Conservation (phyloP, 345 rosid genomes). For the Tarenaya hassleriana region DNA sequence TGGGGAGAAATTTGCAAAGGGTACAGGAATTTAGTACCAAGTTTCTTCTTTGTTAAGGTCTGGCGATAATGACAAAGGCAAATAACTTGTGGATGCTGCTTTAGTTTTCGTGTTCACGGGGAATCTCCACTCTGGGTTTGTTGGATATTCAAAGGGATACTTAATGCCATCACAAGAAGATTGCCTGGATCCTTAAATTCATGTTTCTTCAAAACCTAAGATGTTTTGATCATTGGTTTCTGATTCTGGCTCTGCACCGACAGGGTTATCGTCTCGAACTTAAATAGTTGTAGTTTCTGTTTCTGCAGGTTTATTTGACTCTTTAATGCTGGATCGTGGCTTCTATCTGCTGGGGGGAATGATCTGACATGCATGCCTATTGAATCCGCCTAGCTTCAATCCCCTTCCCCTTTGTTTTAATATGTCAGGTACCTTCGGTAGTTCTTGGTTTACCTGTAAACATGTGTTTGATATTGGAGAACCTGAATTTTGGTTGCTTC, state of each 20-base stretch:
- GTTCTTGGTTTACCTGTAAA: background rate
- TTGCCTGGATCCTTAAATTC: background rate
- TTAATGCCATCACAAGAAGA: conserved; percentile 18
- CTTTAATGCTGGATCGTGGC: conserved; percentile 4
- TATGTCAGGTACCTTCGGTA: conserved; percentile 56
- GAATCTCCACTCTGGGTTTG: conserved; percentile 4
- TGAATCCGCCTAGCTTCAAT: conserved; percentile 22
- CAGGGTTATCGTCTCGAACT: too few species aligned
- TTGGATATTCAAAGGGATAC: background rate
- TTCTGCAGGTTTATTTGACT: conserved; percentile 19
- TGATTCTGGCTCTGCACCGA: background rate
- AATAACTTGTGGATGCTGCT: conserved; percentile 19
- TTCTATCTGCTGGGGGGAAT: conserved; percentile 21
- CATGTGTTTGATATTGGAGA: background rate
- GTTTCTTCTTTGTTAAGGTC: conserved; percentile 3
- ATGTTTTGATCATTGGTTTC: too few species aligned
- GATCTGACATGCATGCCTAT: conserved; percentile 28
- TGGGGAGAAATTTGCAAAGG: background rate
- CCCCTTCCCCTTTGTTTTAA: conserved; percentile 26
- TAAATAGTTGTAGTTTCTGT: conserved; percentile 3
- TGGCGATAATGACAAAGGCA: conserved; percentile 12
- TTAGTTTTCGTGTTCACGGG: conserved; percentile 20
- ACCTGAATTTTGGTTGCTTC: too few species aligned
- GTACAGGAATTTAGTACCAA: conserved; percentile 14
- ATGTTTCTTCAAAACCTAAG: background rate